Base-by-base conservation (phyloP, 75 land plant genomes). In the Selaginella tamariscina region DNA sequence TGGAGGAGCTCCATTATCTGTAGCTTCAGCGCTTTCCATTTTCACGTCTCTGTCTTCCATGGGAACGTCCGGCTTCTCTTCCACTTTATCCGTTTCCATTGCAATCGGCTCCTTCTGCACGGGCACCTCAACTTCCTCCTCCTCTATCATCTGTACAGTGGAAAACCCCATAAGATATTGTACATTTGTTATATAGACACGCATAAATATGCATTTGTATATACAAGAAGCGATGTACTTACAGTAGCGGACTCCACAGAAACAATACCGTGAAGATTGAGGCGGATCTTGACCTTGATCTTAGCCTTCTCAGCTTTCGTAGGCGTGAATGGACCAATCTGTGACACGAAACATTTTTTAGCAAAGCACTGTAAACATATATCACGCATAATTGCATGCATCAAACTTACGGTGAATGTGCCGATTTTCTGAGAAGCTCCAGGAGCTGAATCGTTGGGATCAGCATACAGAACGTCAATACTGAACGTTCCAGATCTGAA, bases 311-410 rank as follows among this genome's bases (percentile, higher is more conserved):
- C 85, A 9, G 78, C 72, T 39, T 79, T 80, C 0, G 84, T 57
- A 29, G 80, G 78, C 62, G 76, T 78, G 78, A 89, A 87, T 31
- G 95, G 95, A 29, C 93, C 89, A 75, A 88, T 86, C 93, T 86
- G 49, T 26, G 2, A 72, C 33, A 30, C n/a, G n/a, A 27, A 74
- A 33, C 32, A 21, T 32, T 33, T 22, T 2, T 2, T 30, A 1
- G 32, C 69, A 1, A 13, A 11, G 21, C 8, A 32, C 2, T 20
- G 15, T 39, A 32, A 67, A 21, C 28, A 23, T 22, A 65, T 29
- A 26, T 11, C 54, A 1, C 28, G 30, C 20, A 65, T n/a, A 28
- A 18, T 68, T 1, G 74, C 18, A 9, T 0, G 28, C 28, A 2
- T 11, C 31, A 22, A n/a, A 13, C 72, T 27, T 82, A 90, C 96